Evolutionary conservation across 306 rosid species (phyloP).

Genomic region (Dryas octopetala): DNA sequence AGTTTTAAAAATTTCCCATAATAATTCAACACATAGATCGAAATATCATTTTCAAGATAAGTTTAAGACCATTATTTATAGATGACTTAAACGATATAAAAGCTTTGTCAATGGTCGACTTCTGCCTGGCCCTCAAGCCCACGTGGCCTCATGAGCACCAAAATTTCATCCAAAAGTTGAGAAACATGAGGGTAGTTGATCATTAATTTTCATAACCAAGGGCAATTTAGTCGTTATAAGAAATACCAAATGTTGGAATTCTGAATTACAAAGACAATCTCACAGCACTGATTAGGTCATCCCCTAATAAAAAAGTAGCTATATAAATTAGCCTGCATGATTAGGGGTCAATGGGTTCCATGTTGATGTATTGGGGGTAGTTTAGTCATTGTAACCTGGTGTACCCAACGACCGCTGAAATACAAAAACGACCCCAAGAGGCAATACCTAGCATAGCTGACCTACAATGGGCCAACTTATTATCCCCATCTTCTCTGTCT

Average conservation of each 20-base stretch:
- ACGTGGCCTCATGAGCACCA: conserved; percentile 39
- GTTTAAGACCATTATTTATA: conserved; percentile 1
- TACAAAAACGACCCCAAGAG: conserved; percentile 36
- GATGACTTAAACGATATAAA: conserved; percentile 11
- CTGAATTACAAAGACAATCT: not conserved
- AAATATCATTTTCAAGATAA: conserved; percentile 1
- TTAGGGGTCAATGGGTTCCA: conserved; percentile 38
- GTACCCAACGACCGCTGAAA: conserved; percentile 34
- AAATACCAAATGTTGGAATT: not conserved
- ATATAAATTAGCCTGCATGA: conserved; percentile 5
- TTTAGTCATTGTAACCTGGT: conserved; percentile 25
- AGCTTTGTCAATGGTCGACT: not conserved
- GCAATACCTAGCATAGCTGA: conserved; percentile 44
- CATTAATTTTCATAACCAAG: not conserved
- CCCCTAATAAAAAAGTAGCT: not conserved
- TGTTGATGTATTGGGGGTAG: conserved; percentile 19
- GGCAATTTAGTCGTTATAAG: not conserved
- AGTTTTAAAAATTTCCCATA: too few species aligned
- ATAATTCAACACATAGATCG: not conserved
- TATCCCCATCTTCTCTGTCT: conserved; percentile 62
- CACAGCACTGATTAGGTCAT: conserved; percentile 6
- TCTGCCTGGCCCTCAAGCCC: conserved; percentile 9
- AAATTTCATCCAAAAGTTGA: conserved; percentile 19
- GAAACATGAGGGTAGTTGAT: not conserved
- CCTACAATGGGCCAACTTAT: conserved; percentile 70